Base-by-base conservation (phyloP, 192 early-diverging fungal species). In the Obelidium mucronatum region DNA sequence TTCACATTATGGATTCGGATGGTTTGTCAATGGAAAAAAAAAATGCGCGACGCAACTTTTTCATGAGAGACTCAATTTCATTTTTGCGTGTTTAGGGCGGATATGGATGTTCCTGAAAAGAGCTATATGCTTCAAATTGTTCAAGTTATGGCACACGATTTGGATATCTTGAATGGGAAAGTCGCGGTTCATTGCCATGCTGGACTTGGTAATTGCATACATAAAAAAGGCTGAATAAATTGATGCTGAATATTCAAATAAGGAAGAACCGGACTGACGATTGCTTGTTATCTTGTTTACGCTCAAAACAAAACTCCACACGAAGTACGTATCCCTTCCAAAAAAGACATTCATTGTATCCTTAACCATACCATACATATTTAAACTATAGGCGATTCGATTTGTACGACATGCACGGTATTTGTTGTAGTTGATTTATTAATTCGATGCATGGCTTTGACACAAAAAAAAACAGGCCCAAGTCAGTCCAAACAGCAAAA, bases 131-230 rank as follows among this genome's bases (percentile, higher is more conserved):
- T 87, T 28, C 76, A 73, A 37, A 77, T 87, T n/a, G 86, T 82
- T 6, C 77, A 83, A 59, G 81, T 87, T 51, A 84, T 87, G 83
- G 74, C 82, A 1, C 74, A 77, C 64, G 78, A 75, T 0, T 31
- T 86, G n/a, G 73, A 84, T 31, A 51, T 59, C 15, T 76, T 70
- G 15, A 40, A 73, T 74, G 72, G 37, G 24, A 28, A 78, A 67
- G 77, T 85, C 39, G 79, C 86, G 26, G 86, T 87, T 36, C 86
- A 87, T 67, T 87, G 86, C 70, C 86, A 87, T 51, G 86, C 86
- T 22, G 86, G 86, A 1, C 67, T 84, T 3, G 82, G 81, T 79
- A 63, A 36, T 26, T 71, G 5, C 53, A 40, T 61, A 13, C n/a
- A 24, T 24, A 61, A 5, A 67, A 4, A 8, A 28, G n/a, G 13